Evolutionary conservation across 2,329 filamentous ascomycete species (phyloP).

Genomic region (Alternaria sp.): DNA sequence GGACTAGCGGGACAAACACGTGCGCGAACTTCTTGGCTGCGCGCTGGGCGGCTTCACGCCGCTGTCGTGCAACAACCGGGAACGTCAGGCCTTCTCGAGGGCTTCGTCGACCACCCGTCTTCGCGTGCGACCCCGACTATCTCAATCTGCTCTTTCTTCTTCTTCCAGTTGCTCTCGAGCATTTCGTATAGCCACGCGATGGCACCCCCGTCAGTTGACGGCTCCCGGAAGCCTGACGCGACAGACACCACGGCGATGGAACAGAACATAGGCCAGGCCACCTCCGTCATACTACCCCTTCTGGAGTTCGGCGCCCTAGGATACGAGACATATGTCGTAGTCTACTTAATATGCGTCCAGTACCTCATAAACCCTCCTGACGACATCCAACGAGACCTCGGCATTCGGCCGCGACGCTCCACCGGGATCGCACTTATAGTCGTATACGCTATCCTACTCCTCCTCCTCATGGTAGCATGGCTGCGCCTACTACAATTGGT

Average conservation of each 20-base stretch:
- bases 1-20: not conserved
- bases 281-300: slow-evolving; percentile 71
- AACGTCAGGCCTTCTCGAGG: slow-evolving; percentile 5
- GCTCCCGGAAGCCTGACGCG: slow-evolving; percentile 31
- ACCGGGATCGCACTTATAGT: slow-evolving; percentile 73
- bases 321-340: slow-evolving; percentile 74
- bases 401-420: slow-evolving; percentile 53
- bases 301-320: slow-evolving; percentile 70
- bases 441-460: slow-evolving; percentile 74
- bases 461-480: slow-evolving; percentile 71
- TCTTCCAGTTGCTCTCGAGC: not conserved
- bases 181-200: slow-evolving; percentile 10
- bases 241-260: slow-evolving; percentile 31
- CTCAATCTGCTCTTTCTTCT: not conserved
- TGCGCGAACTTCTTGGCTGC: not conserved
- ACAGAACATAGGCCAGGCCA: slow-evolving; percentile 59
- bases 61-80: slow-evolving; percentile 2
- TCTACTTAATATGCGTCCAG: slow-evolving; percentile 66
- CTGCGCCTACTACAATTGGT: slow-evolving; percentile 73
- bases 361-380: slow-evolving; percentile 67
- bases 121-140: slow-evolving; percentile 1
- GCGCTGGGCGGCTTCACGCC: not conserved
- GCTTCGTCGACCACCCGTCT: slow-evolving; percentile 1
- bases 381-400: slow-evolving; percentile 22
- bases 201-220: slow-evolving; percentile 25